A percentile compares a stretch with the other conserved stretches of the same genome.
phyloP scores from a whole-genome alignment of 1,139 yeast genomes.

The Geotrichum europaeum region DNA sequence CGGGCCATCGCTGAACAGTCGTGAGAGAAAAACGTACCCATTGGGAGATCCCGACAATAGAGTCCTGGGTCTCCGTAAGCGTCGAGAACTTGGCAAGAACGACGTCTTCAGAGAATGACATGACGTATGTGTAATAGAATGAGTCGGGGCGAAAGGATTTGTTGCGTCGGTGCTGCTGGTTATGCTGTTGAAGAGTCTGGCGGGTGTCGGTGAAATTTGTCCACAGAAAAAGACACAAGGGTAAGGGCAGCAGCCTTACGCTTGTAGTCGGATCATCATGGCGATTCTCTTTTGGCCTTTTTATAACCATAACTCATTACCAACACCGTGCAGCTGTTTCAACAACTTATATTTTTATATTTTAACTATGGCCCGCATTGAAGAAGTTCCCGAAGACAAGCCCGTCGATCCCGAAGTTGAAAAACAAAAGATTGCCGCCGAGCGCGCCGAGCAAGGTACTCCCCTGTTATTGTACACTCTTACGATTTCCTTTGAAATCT shows the following conservation, averaged over 20 bases:
- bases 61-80: slow-evolving; percentile 73
- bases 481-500: background rate
- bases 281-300: background rate
- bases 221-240: background rate
- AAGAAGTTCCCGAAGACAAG: slow-evolving; percentile 10
- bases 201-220: background rate
- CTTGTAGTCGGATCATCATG: background rate
- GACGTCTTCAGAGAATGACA: slow-evolving; percentile 59
- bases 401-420: slow-evolving; percentile 15
- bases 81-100: slow-evolving; percentile 52
- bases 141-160: background rate
- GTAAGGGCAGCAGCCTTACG: background rate
- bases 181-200: background rate
- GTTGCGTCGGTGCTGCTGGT: background rate
- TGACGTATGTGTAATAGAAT: slow-evolving; percentile 25
- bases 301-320: background rate
- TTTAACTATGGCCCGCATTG: slow-evolving; percentile 6
- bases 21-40: slow-evolving; percentile 47
- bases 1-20: background rate
- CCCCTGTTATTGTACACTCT: background rate
- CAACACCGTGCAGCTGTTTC: background rate
- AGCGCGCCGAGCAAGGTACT: slow-evolving; percentile 21
- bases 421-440: slow-evolving; percentile 20
- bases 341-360: background rate
- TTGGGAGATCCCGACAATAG: slow-evolving; percentile 75